Evolutionary conservation across 176 grass and related monocot species (phyloP).

Genomic region (Tillandsia leiboldiana): DNA sequence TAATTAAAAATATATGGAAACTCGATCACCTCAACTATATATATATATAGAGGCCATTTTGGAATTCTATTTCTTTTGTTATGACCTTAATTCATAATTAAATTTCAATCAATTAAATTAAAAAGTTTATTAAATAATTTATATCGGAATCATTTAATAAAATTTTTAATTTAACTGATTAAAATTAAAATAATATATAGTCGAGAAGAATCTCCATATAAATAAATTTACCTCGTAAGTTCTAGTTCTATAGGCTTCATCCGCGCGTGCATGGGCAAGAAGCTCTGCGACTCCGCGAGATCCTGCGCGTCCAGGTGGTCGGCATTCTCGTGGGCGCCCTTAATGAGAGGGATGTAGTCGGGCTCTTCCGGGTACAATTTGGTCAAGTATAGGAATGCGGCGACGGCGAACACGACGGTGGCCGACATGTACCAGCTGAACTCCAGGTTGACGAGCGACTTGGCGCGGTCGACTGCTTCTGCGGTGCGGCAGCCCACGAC

Average conservation of each 20-base stretch:
- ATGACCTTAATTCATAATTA: neutral
- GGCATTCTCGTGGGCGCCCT: slow-evolving; percentile 6
- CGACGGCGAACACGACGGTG: slow-evolving; percentile 36
- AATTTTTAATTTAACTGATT: neutral
- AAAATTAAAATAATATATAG: no score
- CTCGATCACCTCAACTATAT: no score
- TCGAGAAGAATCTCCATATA: no score
- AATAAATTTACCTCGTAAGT: slow-evolving; percentile 21
- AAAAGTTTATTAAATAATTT: no score
- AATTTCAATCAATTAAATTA: neutral
- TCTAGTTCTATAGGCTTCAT: slow-evolving; percentile 24
- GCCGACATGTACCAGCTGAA: slow-evolving; percentile 56
- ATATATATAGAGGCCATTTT: no score
- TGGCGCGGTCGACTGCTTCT: slow-evolving; percentile 47
- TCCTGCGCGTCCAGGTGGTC: slow-evolving; percentile 9
- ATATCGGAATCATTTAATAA: neutral
- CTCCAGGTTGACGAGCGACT: slow-evolving; percentile 52
- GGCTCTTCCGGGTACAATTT: slow-evolving; percentile 30
- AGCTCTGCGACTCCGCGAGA: slow-evolving; percentile 6
- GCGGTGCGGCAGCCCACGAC: slow-evolving; percentile 35
- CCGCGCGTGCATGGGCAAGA: neutral
- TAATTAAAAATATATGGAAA: no score
- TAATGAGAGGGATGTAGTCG: slow-evolving; percentile 27
- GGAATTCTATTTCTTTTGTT: neutral
- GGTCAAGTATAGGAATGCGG: slow-evolving; percentile 33